These are phyloP conservation scores for Lactifluus volemus DNA, from an alignment of 768 basidiomycete genomes.

Conservation along the genomic window DNA sequence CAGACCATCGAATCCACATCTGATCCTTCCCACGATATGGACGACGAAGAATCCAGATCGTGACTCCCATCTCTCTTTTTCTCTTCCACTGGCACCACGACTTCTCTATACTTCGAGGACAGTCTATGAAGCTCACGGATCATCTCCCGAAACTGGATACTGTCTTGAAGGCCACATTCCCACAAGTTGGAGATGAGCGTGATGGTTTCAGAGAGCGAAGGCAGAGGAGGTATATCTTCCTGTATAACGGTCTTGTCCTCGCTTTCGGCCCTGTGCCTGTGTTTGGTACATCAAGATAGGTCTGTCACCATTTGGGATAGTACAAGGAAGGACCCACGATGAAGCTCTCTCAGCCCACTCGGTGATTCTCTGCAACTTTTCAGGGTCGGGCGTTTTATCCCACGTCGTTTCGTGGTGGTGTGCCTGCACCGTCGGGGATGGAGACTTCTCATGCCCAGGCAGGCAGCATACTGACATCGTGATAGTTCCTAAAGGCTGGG, in stretches of 20 bases:
- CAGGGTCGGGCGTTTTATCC: background rate
- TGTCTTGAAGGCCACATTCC: background rate
- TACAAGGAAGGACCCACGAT: background rate
- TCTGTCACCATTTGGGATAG: background rate
- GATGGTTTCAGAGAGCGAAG: background rate
- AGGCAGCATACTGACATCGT: background rate
- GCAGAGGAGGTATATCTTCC: background rate
- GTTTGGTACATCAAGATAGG: background rate
- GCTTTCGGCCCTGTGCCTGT: background rate
- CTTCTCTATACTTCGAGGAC: background rate
- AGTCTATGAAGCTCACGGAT: background rate
- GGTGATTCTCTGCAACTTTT: background rate
- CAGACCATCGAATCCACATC: background rate
- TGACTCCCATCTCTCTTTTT: background rate
- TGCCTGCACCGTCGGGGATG: too few relatives aligned
- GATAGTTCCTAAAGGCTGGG: background rate
- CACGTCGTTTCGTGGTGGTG: too few relatives aligned
- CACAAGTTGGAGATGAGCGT: background rate
- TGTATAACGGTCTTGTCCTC: background rate
- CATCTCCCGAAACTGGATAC: background rate
- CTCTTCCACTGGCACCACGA: background rate
- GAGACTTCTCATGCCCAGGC: background rate
- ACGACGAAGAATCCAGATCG: background rate
- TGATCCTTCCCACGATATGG: background rate
- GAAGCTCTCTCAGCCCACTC: background rate